Evolutionary conservation across 2,329 filamentous ascomycete species (phyloP).

Genomic region (Beauveria rudraprayagi): DNA sequence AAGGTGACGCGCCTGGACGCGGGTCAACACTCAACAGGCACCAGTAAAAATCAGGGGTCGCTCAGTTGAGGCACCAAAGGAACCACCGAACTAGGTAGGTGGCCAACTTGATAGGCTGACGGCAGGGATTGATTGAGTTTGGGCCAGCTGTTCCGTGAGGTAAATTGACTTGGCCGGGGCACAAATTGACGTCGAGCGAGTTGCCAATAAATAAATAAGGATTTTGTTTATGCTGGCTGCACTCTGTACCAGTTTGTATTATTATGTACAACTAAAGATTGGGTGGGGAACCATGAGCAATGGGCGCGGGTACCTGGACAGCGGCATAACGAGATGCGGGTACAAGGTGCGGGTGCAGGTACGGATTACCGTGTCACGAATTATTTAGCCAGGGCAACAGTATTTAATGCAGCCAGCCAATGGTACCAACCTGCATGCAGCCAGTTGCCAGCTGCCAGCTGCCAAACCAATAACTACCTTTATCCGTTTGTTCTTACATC

Average conservation of each 20-base stretch:
- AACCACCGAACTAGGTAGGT: not conserved
- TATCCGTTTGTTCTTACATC: not conserved
- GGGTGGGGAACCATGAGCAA: not conserved
- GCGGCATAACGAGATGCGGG: not conserved
- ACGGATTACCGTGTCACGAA: too few relatives aligned
- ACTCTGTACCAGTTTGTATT: too few relatives aligned
- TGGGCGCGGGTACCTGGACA: not conserved
- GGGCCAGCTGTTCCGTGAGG: not conserved
- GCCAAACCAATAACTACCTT: not conserved
- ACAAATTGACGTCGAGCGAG: slow-evolving; percentile 3
- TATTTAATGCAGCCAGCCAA: too few relatives aligned
- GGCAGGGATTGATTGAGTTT: slow-evolving; percentile 1
- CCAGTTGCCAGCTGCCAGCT: not conserved
- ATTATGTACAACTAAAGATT: not conserved
- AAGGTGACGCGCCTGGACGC: slow-evolving; percentile 4
- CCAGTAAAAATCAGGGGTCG: slow-evolving; percentile 4
- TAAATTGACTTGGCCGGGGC: not conserved
- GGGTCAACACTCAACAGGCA: not conserved
- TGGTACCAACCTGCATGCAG: not conserved
- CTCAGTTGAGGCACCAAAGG: slow-evolving; percentile 4
- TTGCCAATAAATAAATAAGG: not conserved
- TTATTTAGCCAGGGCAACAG: too few relatives aligned
- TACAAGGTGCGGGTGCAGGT: too few relatives aligned
- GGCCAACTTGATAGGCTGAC: not conserved
- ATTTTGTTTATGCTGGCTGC: too few relatives aligned